Evolutionary conservation across 768 basidiomycete species (phyloP).

Genomic region (Naganishia onofrii): DNA sequence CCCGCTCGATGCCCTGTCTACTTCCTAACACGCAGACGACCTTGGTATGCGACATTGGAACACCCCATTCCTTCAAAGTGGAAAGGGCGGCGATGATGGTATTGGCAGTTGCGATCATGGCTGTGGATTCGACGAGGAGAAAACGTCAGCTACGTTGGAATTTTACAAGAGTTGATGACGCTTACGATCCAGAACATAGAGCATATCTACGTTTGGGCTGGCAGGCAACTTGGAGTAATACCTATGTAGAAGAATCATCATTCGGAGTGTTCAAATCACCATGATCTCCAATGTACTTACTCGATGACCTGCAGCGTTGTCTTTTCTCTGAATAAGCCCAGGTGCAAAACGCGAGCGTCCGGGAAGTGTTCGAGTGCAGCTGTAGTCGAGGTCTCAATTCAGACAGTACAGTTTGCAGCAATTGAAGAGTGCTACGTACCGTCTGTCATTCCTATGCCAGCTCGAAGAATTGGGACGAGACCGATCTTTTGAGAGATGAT

Average conservation of each 20-base stretch:
- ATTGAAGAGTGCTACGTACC: slow-evolving; percentile 35
- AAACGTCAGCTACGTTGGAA: background rate
- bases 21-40: slow-evolving; percentile 79
- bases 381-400: slow-evolving; percentile 22
- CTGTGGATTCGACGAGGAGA: slow-evolving; percentile 10
- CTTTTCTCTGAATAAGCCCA: slow-evolving; percentile 74
- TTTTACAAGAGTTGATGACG: slow-evolving; percentile 5
- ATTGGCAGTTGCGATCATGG: slow-evolving; percentile 88
- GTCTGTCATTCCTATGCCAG: slow-evolving; percentile 89
- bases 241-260: background rate
- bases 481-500: slow-evolving; percentile 74
- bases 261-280: slow-evolving; percentile 57
- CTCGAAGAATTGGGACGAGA: slow-evolving; percentile 84
- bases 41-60: slow-evolving; percentile 67
- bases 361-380: slow-evolving; percentile 81
- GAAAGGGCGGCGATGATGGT: slow-evolving; percentile 81
- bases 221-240: slow-evolving; percentile 83
- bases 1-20: slow-evolving; percentile 65
- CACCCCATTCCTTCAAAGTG: slow-evolving; percentile 58
- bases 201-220: slow-evolving; percentile 62
- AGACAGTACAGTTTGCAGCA: background rate
- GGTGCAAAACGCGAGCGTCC: slow-evolving; percentile 81
- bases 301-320: slow-evolving; percentile 82
- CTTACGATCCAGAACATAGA: slow-evolving; percentile 76
- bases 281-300: background rate